Evolutionary conservation across 345 rosid species (phyloP).

Genomic region (Abelmoschus esculentus): DNA sequence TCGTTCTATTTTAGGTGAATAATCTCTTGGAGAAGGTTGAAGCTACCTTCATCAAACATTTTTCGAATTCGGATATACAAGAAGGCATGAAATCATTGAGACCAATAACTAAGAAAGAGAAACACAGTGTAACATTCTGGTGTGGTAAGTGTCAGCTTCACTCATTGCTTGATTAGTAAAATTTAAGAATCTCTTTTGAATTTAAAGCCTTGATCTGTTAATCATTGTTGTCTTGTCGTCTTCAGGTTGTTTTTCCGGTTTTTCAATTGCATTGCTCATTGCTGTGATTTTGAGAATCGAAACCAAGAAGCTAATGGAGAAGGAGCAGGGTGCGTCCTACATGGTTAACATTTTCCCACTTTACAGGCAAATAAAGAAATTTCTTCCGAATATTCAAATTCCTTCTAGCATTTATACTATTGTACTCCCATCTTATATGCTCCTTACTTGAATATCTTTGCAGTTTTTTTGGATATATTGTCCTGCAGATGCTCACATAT

Average conservation of each 20-base stretch:
- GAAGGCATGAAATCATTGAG: slow-evolving; percentile 60
- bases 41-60: slow-evolving; percentile 50
- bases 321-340: slow-evolving; percentile 36
- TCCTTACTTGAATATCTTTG: slow-evolving; percentile 17
- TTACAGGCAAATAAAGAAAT: slow-evolving; percentile 40
- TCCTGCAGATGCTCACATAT: slow-evolving; percentile 58
- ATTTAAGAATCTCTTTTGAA: too few relatives aligned
- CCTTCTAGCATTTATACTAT: neutral
- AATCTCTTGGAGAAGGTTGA: slow-evolving; percentile 58
- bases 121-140: slow-evolving; percentile 56
- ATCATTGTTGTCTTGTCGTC: neutral
- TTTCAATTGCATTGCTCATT: slow-evolving; percentile 44
- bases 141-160: slow-evolving; percentile 33
- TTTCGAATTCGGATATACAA: slow-evolving; percentile 51
- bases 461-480: slow-evolving; percentile 58
- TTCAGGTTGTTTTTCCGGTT: slow-evolving; percentile 64
- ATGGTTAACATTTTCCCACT: slow-evolving; percentile 66
- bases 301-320: slow-evolving; percentile 36
- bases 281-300: slow-evolving; percentile 50
- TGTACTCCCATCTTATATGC: neutral
- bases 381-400: slow-evolving; percentile 2
- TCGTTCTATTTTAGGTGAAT: slow-evolving; percentile 29
- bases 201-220: neutral
- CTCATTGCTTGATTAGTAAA: neutral
- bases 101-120: slow-evolving; percentile 50